Evolutionary conservation across 306 rosid species (phyloP).

Genomic region (Rosa chinensis): DNA sequence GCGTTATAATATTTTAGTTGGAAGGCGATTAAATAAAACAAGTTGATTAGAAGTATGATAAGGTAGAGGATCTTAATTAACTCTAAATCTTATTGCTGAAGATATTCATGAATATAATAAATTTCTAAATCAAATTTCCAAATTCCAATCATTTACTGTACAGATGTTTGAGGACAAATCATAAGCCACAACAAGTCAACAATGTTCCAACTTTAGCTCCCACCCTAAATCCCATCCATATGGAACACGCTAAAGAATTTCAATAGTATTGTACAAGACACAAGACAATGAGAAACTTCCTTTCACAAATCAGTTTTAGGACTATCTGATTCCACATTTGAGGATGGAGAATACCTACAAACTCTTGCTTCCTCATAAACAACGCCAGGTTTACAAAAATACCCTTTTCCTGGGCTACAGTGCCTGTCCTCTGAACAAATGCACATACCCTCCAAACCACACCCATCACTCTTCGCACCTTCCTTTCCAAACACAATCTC

Average conservation of each 20-base stretch:
- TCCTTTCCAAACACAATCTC: constrained; percentile 51
- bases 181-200: background rate
- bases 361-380: constrained; percentile 65
- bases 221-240: background rate
- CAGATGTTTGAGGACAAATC: background rate
- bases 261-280: background rate
- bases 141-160: background rate
- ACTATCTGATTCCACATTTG: constrained; percentile 10
- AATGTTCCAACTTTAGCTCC: background rate
- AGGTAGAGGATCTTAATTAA: too few species aligned
- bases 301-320: background rate
- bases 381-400: constrained; percentile 53
- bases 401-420: constrained; percentile 63
- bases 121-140: background rate
- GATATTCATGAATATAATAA: too few species aligned
- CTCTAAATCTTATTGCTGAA: background rate
- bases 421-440: constrained; percentile 59
- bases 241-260: background rate
- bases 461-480: constrained; percentile 47
- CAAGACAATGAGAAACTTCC: background rate
- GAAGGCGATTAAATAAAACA: too few species aligned
- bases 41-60: background rate
- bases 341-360: constrained; percentile 45
- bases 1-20: too few species aligned
- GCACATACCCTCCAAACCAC: constrained; percentile 73